Conservation (phyloP, 768 basidiomycete genomes). For the Arthromyces matolae region DNA sequence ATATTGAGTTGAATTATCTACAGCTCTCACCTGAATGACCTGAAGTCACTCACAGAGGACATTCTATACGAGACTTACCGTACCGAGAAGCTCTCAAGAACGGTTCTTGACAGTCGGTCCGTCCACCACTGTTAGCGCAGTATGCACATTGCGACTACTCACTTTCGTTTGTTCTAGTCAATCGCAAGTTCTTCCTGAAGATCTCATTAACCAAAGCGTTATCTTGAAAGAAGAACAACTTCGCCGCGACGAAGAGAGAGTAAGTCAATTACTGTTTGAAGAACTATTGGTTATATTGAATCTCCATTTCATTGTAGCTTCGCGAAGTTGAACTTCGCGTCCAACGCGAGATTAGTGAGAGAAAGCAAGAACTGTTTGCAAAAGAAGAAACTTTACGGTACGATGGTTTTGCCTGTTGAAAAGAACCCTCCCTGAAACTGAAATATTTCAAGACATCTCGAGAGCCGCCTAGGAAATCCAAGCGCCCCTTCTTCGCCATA, state of each 20-base stretch:
- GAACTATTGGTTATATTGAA: neutral
- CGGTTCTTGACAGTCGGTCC: slow-evolving; percentile 55
- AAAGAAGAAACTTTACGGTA: slow-evolving; percentile 81
- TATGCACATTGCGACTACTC: slow-evolving; percentile 1
- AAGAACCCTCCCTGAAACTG: slow-evolving; percentile 1
- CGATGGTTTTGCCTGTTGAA: slow-evolving; percentile 9
- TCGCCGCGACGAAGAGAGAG: slow-evolving; percentile 83
- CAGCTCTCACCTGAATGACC: slow-evolving; percentile 78
- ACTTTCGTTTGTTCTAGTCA: slow-evolving; percentile 33
- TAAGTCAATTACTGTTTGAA: slow-evolving; percentile 16
- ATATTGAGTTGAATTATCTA: slow-evolving; percentile 9
- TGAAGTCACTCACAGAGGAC: slow-evolving; percentile 82
- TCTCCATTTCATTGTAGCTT: slow-evolving; percentile 37
- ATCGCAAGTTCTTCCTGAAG: slow-evolving; percentile 78
- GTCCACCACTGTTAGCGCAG: neutral
- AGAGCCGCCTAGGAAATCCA: slow-evolving; percentile 56
- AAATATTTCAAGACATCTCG: slow-evolving; percentile 46
- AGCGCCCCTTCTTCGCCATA: slow-evolving; percentile 25
- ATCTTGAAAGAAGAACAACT: slow-evolving; percentile 90
- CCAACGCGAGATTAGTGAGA: slow-evolving; percentile 85
- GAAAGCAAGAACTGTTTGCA: slow-evolving; percentile 79
- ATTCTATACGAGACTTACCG: slow-evolving; percentile 85
- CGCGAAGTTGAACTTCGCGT: slow-evolving; percentile 85
- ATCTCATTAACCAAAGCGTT: slow-evolving; percentile 81
- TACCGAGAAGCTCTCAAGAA: slow-evolving; percentile 82